Base-by-base conservation (phyloP, 768 basidiomycete species). In the Chlorophyllum brunneum region DNA sequence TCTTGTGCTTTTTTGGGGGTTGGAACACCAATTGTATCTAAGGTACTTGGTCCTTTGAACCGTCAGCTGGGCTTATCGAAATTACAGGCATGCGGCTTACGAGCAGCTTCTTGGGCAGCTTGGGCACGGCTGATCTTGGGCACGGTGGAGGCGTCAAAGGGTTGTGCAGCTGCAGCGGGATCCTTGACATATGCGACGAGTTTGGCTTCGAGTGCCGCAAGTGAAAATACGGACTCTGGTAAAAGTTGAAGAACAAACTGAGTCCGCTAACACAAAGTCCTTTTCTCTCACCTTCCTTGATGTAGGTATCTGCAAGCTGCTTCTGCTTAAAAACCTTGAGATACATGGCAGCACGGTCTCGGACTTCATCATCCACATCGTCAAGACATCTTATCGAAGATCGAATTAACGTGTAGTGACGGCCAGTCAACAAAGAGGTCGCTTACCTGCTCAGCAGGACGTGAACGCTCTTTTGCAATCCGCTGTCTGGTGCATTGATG, bases 331-430 rank as follows among this genome's bases (percentile, higher is more conserved):
- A 82, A 3, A 88, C 80, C 67, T 82, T 87, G 56, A 98, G 79
- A 68, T 97, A 98, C 70, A 99, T 78, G 7, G 97, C 91, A 4
- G 97, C 97, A 44, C 97, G 88, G 69, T 99, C 97, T 38, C 97
- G 85, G 48, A 99, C 97, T 74, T 99, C 97, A 62, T 99, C 97
- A 55, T 99, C 97, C 16, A 98, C 92, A 66, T 99, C 97, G 65
- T 98, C 95, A 60, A 99, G 73, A 65, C 97, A 99, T 56, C 94
- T 94, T 18, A 56, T 40, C 41, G 42, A 30, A 36, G 16, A 51
- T 20, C 27, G 50, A 30, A 62, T 8, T 54, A 56, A 24, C 4
- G 54, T 16, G 15, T 24, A 26, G 36, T 54, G 11, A 11, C 40
- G 36, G 23, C 38, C 20, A 4, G n/a, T 5, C 33, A 23, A 43